Conservation (phyloP, 345 rosid species). For the Iberis pinnata region DNA sequence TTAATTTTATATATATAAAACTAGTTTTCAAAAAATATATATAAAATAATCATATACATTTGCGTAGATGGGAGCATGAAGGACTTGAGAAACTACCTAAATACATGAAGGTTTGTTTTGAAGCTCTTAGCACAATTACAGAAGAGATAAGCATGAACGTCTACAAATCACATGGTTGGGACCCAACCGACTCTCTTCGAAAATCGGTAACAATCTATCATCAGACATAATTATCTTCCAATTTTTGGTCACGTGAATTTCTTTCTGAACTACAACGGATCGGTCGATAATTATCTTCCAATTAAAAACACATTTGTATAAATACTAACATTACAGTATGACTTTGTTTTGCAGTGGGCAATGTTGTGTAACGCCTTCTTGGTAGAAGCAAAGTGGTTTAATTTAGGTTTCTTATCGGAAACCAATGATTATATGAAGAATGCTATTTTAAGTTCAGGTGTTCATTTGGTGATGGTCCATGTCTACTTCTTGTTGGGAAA, state of each 20-base stretch:
- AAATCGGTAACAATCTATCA: slow-evolving; percentile 34
- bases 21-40: no score
- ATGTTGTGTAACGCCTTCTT: slow-evolving; percentile 47
- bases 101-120: slow-evolving; percentile 40
- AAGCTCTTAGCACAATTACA: slow-evolving; percentile 37
- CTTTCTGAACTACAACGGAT: no score
- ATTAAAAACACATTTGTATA: no score
- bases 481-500: slow-evolving; percentile 44
- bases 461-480: slow-evolving; percentile 39
- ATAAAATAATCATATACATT: neutral
- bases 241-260: no score
- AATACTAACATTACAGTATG: no score
- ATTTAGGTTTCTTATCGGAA: slow-evolving; percentile 28
- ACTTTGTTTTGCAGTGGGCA: slow-evolving; percentile 41
- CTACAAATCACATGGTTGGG: slow-evolving; percentile 29
- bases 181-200: slow-evolving; percentile 34
- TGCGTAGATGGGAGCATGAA: slow-evolving; percentile 38
- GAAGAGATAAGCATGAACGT: slow-evolving; percentile 36
- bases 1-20: no score
- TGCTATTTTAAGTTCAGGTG: slow-evolving; percentile 54
- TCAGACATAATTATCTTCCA: no score
- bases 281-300: no score
- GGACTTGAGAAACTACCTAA: slow-evolving; percentile 30
- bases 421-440: slow-evolving; percentile 48
- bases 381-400: slow-evolving; percentile 57